These are phyloP conservation scores for Penicillium hesseltinei DNA, from an alignment of 2,329 filamentous ascomycete species.

Conservation along the genomic window DNA sequence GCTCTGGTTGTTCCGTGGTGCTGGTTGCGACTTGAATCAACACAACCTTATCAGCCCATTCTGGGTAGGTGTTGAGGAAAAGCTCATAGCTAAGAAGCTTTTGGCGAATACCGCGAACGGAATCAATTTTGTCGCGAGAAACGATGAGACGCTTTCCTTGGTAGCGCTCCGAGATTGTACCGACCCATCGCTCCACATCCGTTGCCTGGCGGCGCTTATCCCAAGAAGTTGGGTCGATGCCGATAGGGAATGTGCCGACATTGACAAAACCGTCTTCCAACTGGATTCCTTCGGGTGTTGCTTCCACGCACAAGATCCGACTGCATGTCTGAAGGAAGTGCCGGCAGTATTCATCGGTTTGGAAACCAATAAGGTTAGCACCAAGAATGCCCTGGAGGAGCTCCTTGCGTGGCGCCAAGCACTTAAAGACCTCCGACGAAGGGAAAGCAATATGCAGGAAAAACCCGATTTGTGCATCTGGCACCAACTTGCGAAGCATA, in stretches of 20 bases:
- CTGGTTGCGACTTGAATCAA: conserved; percentile 93
- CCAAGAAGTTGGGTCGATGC: conserved; percentile 80
- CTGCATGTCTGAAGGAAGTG: conserved; percentile 97
- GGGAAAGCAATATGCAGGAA: conserved; percentile 95
- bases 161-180: conserved; percentile 78
- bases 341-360: conserved; percentile 86
- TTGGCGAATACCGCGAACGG: conserved; percentile 86
- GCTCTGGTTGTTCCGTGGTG: conserved; percentile 80
- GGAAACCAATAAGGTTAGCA: conserved; percentile 88
- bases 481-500: conserved; percentile 81
- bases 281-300: conserved; percentile 81
- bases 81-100: conserved; percentile 90
- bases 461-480: conserved; percentile 92
- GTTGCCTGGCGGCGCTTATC: conserved; percentile 66
- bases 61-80: conserved; percentile 88
- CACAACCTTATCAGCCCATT: conserved; percentile 83
- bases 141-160: conserved; percentile 87
- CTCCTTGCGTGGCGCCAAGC: conserved; percentile 80
- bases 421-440: conserved; percentile 93
- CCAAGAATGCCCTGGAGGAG: conserved; percentile 90
- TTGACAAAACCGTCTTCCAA: conserved; percentile 92
- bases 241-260: conserved; percentile 80
- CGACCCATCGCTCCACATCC: conserved; percentile 75
- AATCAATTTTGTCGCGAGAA: conserved; percentile 89
- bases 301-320: conserved; percentile 84